Conservation (phyloP, 2,329 filamentous ascomycete species). For the Trichophyton mentagrophytes region DNA sequence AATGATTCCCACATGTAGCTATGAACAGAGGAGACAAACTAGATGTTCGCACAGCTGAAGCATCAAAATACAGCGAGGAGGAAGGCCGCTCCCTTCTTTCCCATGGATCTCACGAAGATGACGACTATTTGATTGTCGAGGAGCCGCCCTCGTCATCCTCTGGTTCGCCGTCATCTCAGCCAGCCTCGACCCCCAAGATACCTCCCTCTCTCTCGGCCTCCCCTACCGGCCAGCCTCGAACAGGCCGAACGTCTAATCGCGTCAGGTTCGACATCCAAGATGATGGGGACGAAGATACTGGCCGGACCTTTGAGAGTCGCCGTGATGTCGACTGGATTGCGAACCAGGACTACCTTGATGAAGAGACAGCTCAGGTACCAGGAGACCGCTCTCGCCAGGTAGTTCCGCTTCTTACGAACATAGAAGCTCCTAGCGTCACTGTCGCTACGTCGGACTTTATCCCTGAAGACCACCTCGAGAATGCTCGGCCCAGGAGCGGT, state of each 20-base stretch:
- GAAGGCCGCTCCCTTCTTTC: constrained; percentile 26
- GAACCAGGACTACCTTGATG: constrained; percentile 48
- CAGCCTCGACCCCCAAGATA: constrained; percentile 14
- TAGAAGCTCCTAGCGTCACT: constrained; percentile 68
- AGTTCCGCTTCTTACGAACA: constrained; percentile 63
- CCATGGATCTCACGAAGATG: constrained; percentile 16
- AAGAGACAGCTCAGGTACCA: constrained; percentile 26
- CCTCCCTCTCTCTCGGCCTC: constrained; percentile 33
- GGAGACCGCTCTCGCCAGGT: constrained; percentile 37
- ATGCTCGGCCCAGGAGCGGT: constrained; percentile 65
- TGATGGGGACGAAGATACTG: constrained; percentile 20
- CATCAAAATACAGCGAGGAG: constrained; percentile 19
- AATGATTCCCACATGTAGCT: constrained; percentile 22
- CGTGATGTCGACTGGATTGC: constrained; percentile 36
- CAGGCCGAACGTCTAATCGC: constrained; percentile 55
- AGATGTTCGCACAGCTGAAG: constrained; percentile 23
- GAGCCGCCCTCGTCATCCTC: constrained; percentile 16
- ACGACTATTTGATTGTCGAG: constrained; percentile 19
- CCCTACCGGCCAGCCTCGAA: constrained; percentile 40
- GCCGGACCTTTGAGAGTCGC: constrained; percentile 11
- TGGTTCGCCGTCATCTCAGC: constrained; percentile 8
- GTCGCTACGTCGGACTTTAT: constrained; percentile 50
- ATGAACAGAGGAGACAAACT: constrained; percentile 31
- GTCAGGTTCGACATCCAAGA: constrained; percentile 57
- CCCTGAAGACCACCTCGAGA: constrained; percentile 47